Base-by-base conservation (phyloP, 2,329 filamentous ascomycete genomes). In the Chrysoporthe deuterocubensis region DNA sequence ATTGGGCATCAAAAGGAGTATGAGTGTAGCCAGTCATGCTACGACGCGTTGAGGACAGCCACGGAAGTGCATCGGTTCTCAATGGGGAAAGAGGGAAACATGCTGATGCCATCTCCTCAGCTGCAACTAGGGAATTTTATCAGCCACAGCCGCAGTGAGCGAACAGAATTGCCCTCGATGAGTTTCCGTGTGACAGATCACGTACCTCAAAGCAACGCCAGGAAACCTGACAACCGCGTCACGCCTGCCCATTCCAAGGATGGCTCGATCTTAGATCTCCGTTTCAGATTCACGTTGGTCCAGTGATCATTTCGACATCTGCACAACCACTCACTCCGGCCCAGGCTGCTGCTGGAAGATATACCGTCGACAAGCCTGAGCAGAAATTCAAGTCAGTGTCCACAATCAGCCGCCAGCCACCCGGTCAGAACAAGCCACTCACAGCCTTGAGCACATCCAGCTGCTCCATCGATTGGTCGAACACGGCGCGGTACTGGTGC, bases 401-500 rank as follows among this genome's bases (percentile, higher is more conserved):
- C 73, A 67, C 4, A 2, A 11, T 16, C 37, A 18, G 37, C 3
- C 13, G 21, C 56, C 58, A 62, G 37, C 60, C 16, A 7, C 3
- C 42, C 62, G 26, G 64, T 26, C 13, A 26, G 63, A 46, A 57
- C 61, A 64, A 50, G 63, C 63, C 67, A 83, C 88, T 78, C 81
- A 90, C 89, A 69, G 81, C 78, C 77, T 87, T 88, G 72, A 91
- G 81, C 46, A 89, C 83, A 78, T 89, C 85, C 67, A 97, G 87
- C 76, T 92, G 90, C 76, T 92, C 89, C 73, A 90, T 87, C 1
- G 93, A 94, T 75, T 94, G 92, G 73, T 91, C 83, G 80, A 95
- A 99, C 16, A 97, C 93, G 64, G 90, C 89, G 62, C 90, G 89
- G 78, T 98, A 99, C 81, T 96, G 93, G 69, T 90, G 87, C 66